A percentile compares a stretch with the other conserved stretches of the same genome.
Evolutionary conservation across 2,329 filamentous ascomycete genomes (phyloP).

Genomic region (Nemania serpens): DNA sequence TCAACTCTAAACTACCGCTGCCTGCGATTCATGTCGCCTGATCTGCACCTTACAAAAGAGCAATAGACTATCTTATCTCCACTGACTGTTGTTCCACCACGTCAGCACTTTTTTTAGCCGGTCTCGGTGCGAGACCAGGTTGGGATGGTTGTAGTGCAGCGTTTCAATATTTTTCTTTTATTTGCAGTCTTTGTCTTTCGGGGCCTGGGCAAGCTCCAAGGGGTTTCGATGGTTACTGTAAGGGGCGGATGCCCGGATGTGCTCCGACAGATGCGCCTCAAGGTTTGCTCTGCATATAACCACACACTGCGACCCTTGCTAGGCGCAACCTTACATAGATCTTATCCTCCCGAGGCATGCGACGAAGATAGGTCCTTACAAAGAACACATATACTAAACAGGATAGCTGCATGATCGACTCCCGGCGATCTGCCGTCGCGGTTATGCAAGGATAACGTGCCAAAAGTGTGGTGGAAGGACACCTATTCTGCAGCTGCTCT

Average conservation of each 20-base stretch:
- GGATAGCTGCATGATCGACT: constrained; percentile 18
- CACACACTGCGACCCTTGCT: constrained; percentile 9
- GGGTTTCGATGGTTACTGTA: constrained; percentile 7
- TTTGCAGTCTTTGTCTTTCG: constrained; percentile 8
- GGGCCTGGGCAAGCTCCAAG: constrained; percentile 13
- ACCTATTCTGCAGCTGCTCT: constrained; percentile 7
- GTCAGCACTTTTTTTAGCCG: constrained; percentile 27
- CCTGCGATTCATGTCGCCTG: constrained; percentile 7
- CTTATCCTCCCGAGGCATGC: not conserved
- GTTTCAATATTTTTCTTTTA: constrained; percentile 25
- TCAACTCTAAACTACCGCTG: not conserved
- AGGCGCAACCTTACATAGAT: not conserved
- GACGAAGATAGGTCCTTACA: not conserved
- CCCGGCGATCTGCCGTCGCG: constrained; percentile 16
- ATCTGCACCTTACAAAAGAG: constrained; percentile 1
- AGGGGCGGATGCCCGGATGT: constrained; percentile 9
- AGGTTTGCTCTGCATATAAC: constrained; percentile 7
- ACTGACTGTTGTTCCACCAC: constrained; percentile 18
- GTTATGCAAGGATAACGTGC: constrained; percentile 2
- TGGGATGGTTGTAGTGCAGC: constrained; percentile 28
- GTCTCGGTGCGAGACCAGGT: constrained; percentile 27
- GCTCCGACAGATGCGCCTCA: constrained; percentile 16
- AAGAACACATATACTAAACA: constrained; percentile 1
- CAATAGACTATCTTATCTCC: constrained; percentile 9
- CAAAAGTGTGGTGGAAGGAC: constrained; percentile 4